These are phyloP conservation scores for Usnea hakonensis DNA, from an alignment of 495 filamentous ascomycete genomes.

Conservation along the genomic window DNA sequence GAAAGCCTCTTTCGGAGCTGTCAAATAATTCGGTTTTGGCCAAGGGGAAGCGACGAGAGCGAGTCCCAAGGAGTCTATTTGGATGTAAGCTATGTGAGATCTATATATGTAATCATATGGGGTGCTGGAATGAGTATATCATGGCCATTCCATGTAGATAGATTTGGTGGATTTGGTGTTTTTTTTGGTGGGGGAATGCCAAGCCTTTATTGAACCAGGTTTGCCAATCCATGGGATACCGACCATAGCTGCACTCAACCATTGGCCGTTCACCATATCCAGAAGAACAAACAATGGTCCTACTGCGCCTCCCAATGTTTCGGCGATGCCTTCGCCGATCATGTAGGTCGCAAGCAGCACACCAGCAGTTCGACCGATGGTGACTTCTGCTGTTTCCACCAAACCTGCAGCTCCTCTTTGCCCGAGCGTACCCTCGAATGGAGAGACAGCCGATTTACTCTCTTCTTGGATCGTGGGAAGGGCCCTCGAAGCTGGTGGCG, in stretches of 20 bases:
- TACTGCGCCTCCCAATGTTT: not conserved
- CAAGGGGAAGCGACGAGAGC: too few species aligned
- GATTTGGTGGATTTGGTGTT: too few species aligned
- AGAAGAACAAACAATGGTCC: not conserved
- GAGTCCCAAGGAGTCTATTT: too few species aligned
- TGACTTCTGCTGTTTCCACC: not conserved
- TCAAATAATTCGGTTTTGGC: too few species aligned
- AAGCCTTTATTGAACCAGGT: too few species aligned
- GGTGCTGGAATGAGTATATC: too few species aligned
- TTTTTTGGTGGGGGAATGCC: too few species aligned
- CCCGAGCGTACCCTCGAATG: not conserved
- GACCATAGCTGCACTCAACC: not conserved
- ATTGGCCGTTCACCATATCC: not conserved
- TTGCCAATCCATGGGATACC: too few species aligned
- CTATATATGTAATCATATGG: too few species aligned
- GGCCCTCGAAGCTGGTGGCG: not conserved
- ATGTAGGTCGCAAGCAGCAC: not conserved
- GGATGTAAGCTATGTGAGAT: too few species aligned
- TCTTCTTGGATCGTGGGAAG: not conserved
- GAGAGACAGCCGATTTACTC: not conserved
- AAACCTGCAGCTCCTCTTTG: not conserved
- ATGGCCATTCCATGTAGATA: too few species aligned
- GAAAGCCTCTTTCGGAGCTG: too few species aligned
- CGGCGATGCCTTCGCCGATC: not conserved
- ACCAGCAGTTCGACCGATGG: not conserved